Base-by-base conservation (phyloP, 345 rosid species). In the Chamaenerion angustifolium region DNA sequence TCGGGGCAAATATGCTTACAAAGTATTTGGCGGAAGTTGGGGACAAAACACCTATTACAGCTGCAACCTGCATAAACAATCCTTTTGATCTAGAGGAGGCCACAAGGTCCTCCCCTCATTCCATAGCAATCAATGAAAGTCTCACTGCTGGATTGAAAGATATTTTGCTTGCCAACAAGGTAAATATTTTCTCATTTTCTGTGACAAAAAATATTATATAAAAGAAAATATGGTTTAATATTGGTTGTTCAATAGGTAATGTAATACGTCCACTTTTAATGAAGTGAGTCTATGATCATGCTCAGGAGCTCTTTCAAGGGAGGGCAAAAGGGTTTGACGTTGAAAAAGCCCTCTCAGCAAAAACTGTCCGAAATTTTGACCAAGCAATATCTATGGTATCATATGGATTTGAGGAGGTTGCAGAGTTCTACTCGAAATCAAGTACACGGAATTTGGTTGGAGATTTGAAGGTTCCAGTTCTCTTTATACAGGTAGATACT, bases 31-130 rank as follows among this genome's bases (percentile, higher is more conserved):
- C 86, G 43, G 98, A 90, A 75, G 92, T 71, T 21, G 85, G 92
- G 42, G 95, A 90, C 52, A 68, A 47, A 55, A 83, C 98, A 27
- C 95, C 94, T 62, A 76, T 90, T 58, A 80, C 79, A 23, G 98
- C 98, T 59, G 89, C 76, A 45, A 76, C 81, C 18, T 86, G 95
- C 70, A 81, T 90, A 54, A 82, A 90, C 65, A 90, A 66, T 69
- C 98, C 98, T 27, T 86, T 90, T 69, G 98, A 90, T 49, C 76
- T 90, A 48, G 92, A 90, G 68, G 94, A 90, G 79, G 79, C 72
- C 49, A 81, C 92, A 16, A 71, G 82, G 58, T 68, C 76, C 52
- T 70, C 77, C 49, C 80, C 85, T 35, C 63, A 70, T 61, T 64
- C 58, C 42, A 53, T 54, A 56, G 65, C 67, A 45, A 65, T 79